A percentile compares a stretch with the other conserved stretches of the same genome.
phyloP scores from a whole-genome alignment of 768 basidiomycete genomes.

The Amanita molliuscula region DNA sequence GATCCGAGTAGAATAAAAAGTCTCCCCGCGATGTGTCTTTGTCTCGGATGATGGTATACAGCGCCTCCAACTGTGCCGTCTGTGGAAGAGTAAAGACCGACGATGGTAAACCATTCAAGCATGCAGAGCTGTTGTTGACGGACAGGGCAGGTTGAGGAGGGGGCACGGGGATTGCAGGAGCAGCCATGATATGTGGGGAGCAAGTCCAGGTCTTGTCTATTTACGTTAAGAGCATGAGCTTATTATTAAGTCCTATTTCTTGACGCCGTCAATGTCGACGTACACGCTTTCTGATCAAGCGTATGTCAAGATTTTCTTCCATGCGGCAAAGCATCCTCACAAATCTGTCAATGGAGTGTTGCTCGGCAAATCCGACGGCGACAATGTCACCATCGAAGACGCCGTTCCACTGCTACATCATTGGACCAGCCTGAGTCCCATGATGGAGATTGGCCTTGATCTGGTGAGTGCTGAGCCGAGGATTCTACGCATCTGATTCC shows the following conservation, averaged over 20 bases:
- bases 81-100: slow-evolving; percentile 86
- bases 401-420: slow-evolving; percentile 73
- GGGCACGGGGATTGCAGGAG: not conserved
- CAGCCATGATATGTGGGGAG: not conserved
- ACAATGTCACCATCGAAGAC: slow-evolving; percentile 44
- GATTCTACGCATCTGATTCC: not conserved
- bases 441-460: slow-evolving; percentile 81
- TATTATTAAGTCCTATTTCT: too few relatives aligned
- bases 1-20: slow-evolving; percentile 92
- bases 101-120: slow-evolving; percentile 45
- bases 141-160: slow-evolving; percentile 1
- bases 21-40: slow-evolving; percentile 84
- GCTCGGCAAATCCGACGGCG: slow-evolving; percentile 35
- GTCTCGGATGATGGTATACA: slow-evolving; percentile 92
- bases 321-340: slow-evolving; percentile 74
- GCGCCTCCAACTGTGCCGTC: slow-evolving; percentile 88
- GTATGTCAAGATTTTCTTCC: slow-evolving; percentile 67
- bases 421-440: slow-evolving; percentile 76
- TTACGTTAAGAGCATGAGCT: too few relatives aligned
- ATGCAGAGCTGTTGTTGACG: slow-evolving; percentile 17
- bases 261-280: slow-evolving; percentile 13
- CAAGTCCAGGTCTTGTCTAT: too few relatives aligned
- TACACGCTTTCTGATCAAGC: slow-evolving; percentile 53
- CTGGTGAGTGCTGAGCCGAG: slow-evolving; percentile 34
- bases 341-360: slow-evolving; percentile 68